Evolutionary conservation across 371 early-diverging fungal genomes (phyloP).

Genomic region (Rhizopus delemar): DNA sequence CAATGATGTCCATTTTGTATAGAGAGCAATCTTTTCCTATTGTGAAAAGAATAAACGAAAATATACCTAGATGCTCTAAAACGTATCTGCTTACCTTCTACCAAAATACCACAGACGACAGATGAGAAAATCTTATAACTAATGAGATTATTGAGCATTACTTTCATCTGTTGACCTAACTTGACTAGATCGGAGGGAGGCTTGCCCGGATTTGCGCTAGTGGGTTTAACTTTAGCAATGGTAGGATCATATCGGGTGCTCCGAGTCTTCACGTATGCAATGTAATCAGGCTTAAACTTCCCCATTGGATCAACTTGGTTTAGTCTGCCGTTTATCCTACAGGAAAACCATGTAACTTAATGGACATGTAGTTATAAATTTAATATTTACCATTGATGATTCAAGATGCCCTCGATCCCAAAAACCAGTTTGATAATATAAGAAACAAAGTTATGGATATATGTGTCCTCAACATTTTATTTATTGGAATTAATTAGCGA

Average conservation of each 20-base stretch:
- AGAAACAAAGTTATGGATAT: constrained; percentile 14
- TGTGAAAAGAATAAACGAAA: constrained; percentile 9
- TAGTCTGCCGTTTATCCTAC: constrained; percentile 14
- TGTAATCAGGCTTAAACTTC: constrained; percentile 18
- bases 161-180: constrained; percentile 16
- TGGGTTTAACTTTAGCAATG: constrained; percentile 13
- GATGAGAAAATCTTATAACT: constrained; percentile 2
- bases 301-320: constrained; percentile 9
- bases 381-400: constrained; percentile 23
- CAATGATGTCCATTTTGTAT: constrained; percentile 13
- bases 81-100: constrained; percentile 14
- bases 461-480: constrained; percentile 11
- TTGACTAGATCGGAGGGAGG: constrained; percentile 11
- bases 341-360: constrained; percentile 12
- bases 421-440: constrained; percentile 12
- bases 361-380: constrained; percentile 9
- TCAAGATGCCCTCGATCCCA: constrained; percentile 13
- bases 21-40: constrained; percentile 14
- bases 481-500: constrained; percentile 13
- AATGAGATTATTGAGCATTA: constrained; percentile 15
- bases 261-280: constrained; percentile 13
- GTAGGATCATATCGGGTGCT: constrained; percentile 13
- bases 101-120: constrained; percentile 12
- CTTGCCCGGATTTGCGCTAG: constrained; percentile 8
- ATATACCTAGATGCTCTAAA: constrained; percentile 7